Percentiles rank a stretch among this genome's conserved stretches.
Evolutionary conservation across 371 early-diverging fungal species (phyloP).

Genomic region (Syncephalastrum racemosum): DNA sequence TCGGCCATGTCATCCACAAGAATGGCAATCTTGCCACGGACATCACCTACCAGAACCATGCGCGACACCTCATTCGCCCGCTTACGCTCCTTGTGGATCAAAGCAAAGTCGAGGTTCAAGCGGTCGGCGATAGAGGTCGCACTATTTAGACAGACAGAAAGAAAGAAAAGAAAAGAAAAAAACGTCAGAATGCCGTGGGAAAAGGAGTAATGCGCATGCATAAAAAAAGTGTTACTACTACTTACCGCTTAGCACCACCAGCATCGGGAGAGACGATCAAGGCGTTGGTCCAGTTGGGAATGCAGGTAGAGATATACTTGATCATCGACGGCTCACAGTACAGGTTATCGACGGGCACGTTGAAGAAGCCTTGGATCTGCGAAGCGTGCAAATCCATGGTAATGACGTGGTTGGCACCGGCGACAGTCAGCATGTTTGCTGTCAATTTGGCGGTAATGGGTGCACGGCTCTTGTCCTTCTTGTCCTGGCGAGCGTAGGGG

Average conservation of each 20-base stretch:
- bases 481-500: constrained; percentile 96
- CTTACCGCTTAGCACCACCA: constrained; percentile 96
- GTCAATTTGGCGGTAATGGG: constrained; percentile 93
- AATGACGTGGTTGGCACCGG: constrained; percentile 96
- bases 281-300: constrained; percentile 81
- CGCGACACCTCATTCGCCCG: constrained; percentile 94
- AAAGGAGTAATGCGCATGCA: neutral
- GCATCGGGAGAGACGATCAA: constrained; percentile 97
- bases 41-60: constrained; percentile 97
- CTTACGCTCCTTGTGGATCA: constrained; percentile 98
- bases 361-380: constrained; percentile 99
- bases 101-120: constrained; percentile 94
- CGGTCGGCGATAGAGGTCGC: constrained; percentile 96
- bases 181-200: neutral
- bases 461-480: constrained; percentile 93
- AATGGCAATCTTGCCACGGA: constrained; percentile 86
- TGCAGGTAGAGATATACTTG: constrained; percentile 86
- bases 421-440: constrained; percentile 94
- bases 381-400: constrained; percentile 97
- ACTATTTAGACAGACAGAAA: constrained; percentile 37
- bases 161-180: constrained; percentile 2
- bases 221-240: too few relatives aligned
- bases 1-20: constrained; percentile 98
- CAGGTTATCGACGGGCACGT: constrained; percentile 96
- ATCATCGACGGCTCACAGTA: constrained; percentile 92